A percentile compares a stretch with the other conserved stretches of the same genome.
These are phyloP conservation scores for Plasmodium ovale DNA, from an alignment of 169 alveolate species.

Conservation along the genomic window DNA sequence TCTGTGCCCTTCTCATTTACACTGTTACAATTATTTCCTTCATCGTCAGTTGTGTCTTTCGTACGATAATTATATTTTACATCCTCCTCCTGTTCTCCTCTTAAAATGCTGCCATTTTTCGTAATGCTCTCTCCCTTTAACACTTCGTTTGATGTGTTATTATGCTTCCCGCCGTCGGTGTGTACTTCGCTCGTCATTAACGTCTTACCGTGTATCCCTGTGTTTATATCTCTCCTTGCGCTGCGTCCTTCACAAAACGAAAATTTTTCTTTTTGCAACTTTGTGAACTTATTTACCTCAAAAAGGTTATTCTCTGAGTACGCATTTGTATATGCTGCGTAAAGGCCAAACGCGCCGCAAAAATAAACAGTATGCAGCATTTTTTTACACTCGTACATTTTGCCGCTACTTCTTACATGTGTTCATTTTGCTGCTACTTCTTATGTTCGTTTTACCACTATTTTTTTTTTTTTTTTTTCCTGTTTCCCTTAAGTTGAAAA, in stretches of 20 bases:
- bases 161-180: not conserved
- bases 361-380: conserved; percentile 8
- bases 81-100: not conserved
- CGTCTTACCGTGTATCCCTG: not conserved
- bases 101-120: not conserved
- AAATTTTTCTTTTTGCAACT: conserved; percentile 15
- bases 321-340: not conserved
- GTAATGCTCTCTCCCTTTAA: not conserved
- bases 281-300: not conserved
- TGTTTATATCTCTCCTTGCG: not conserved
- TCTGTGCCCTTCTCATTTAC: not conserved
- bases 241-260: conserved; percentile 25
- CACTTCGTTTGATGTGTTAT: not conserved
- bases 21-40: not conserved
- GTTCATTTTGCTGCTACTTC: not conserved
- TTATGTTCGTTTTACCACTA: not conserved
- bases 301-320: not conserved
- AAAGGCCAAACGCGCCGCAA: not conserved
- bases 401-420: not conserved
- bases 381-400: conserved; percentile 22
- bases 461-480: conserved; percentile 1
- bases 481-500: not conserved
- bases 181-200: not conserved
- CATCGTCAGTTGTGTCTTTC: no score
- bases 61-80: not conserved